phyloP scores from a whole-genome alignment of 768 basidiomycete genomes.

The Macrolepiota dolichaula region DNA sequence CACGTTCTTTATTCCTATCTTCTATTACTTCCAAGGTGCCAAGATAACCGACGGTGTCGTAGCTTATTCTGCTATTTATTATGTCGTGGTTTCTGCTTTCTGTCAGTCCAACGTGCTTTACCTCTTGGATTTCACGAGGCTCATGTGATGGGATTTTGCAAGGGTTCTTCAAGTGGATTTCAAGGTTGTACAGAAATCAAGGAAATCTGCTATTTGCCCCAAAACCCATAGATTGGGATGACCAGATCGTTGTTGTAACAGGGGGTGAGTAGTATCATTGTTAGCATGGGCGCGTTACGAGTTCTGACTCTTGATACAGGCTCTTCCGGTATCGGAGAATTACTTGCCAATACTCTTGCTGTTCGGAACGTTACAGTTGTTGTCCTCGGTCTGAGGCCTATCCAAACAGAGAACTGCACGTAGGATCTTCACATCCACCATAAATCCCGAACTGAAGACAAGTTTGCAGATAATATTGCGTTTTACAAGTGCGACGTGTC shows the following conservation, averaged over 20 bases:
- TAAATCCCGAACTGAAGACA: conserved; percentile 1
- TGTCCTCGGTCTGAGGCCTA: conserved; percentile 81
- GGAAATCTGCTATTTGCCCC: conserved; percentile 60
- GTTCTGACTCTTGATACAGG: conserved; percentile 40
- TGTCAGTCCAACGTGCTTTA: conserved; percentile 46
- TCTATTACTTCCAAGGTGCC: conserved; percentile 70
- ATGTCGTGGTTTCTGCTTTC: conserved; percentile 53
- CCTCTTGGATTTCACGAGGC: background rate
- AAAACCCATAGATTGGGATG: conserved; percentile 71
- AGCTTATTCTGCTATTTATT: conserved; percentile 50
- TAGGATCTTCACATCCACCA: background rate
- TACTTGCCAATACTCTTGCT: conserved; percentile 85
- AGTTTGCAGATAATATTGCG: conserved; percentile 61
- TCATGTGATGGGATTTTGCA: background rate
- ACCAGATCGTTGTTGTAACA: conserved; percentile 88
- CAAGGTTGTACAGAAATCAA: conserved; percentile 73
- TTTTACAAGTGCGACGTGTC: conserved; percentile 94
- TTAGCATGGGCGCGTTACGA: background rate
- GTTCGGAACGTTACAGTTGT: conserved; percentile 79
- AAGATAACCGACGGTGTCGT: conserved; percentile 50
- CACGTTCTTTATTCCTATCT: conserved; percentile 72
- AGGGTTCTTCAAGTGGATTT: conserved; percentile 74
- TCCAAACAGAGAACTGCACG: conserved; percentile 74
- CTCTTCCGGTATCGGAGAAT: conserved; percentile 83
- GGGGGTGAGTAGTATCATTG: conserved; percentile 58